phyloP scores from a whole-genome alignment of 768 basidiomycete genomes.

The Flagelloscypha sp. region DNA sequence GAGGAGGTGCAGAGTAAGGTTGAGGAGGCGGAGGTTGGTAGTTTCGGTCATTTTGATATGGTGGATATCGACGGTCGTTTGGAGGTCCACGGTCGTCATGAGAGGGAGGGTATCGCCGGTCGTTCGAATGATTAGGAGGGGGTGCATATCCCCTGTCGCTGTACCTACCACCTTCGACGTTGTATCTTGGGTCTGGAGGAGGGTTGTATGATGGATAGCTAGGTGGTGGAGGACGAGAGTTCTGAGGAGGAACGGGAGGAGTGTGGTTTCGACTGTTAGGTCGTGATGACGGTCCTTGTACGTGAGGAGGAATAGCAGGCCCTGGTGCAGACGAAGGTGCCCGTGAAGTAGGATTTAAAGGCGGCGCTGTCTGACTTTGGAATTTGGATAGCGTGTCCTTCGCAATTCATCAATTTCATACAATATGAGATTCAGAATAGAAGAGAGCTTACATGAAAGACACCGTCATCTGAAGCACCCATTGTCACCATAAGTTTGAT shows the following conservation, averaged over 20 bases:
- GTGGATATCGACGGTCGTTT: no score
- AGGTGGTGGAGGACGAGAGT: conserved; percentile 26
- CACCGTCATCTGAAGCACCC: conserved; percentile 65
- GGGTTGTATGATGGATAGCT: conserved; percentile 23
- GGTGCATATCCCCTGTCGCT: no score
- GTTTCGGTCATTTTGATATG: no score
- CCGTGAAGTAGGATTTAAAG: conserved; percentile 14
- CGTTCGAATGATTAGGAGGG: no score
- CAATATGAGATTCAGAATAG: conserved; percentile 16
- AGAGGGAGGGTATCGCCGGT: no score
- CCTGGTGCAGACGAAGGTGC: conserved; percentile 1
- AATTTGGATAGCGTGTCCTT: conserved; percentile 36
- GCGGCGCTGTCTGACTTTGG: no score
- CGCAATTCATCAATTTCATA: no score
- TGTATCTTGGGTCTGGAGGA: conserved; percentile 11
- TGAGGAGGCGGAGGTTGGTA: no score
- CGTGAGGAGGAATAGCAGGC: no score
- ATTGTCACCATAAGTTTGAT: conserved; percentile 74
- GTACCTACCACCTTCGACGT: no score
- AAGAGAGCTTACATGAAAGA: conserved; percentile 51
- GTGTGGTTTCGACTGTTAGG: conserved; percentile 6
- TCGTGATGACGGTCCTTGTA: conserved; percentile 14
- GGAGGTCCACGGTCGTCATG: no score
- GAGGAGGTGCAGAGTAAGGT: no score
- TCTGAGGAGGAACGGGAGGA: not conserved